Evolutionary conservation across 2,329 filamentous ascomycete species (phyloP).

Genomic region (Alternaria sp.): DNA sequence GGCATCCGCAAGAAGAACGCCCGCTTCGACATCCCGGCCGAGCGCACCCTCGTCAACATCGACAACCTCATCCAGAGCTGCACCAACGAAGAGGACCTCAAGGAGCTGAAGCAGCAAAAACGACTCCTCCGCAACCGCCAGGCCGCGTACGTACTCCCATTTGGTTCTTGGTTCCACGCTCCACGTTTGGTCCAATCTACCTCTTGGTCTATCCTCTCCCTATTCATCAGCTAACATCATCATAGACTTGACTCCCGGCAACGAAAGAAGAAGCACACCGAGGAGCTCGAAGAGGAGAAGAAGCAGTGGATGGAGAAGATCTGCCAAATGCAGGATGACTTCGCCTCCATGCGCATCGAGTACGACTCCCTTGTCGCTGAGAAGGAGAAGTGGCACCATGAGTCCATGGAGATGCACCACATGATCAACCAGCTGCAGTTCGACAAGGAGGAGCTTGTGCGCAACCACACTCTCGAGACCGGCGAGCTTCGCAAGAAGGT

Average conservation of each 20-base stretch:
- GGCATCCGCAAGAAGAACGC: constrained; percentile 99
- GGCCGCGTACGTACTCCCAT: constrained; percentile 74
- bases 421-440: constrained; percentile 78
- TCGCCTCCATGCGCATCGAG: constrained; percentile 71
- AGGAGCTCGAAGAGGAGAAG: constrained; percentile 95
- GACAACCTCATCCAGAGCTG: constrained; percentile 89
- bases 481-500: constrained; percentile 93
- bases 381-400: constrained; percentile 72
- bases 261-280: constrained; percentile 97
- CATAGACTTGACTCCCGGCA: constrained; percentile 90
- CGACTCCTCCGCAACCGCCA: constrained; percentile 92
- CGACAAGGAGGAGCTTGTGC: constrained; percentile 92
- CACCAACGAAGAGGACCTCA: constrained; percentile 89
- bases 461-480: constrained; percentile 86
- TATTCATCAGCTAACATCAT: constrained; percentile 46
- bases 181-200: constrained; percentile 35
- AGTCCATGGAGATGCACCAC: constrained; percentile 76
- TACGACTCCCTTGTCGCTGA: constrained; percentile 55
- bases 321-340: constrained; percentile 77
- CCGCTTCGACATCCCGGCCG: constrained; percentile 93
- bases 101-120: constrained; percentile 98
- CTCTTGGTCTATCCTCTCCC: constrained; percentile 41
- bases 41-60: constrained; percentile 92
- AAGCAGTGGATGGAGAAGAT: constrained; percentile 84
- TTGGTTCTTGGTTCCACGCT: constrained; percentile 54